Evolutionary conservation across 371 early-diverging fungal genomes (phyloP).

Genomic region (Coemansia sp.): DNA sequence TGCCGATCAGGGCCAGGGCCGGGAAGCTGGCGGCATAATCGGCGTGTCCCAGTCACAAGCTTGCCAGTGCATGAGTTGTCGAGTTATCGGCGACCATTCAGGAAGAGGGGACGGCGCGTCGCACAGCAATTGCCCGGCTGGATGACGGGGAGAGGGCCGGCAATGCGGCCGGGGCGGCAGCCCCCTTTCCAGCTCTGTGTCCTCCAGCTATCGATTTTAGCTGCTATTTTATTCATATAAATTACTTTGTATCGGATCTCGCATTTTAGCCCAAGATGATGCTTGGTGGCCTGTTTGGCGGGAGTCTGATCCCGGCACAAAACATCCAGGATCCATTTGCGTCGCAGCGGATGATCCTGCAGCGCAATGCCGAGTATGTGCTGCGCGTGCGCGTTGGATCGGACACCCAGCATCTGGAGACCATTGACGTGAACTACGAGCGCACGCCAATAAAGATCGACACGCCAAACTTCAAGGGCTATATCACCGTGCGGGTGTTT

Average conservation of each 20-base stretch:
- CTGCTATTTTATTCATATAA: neutral
- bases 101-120: no score
- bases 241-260: neutral
- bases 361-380: constrained; percentile 49
- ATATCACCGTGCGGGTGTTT: constrained; percentile 66
- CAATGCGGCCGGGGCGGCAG: no score
- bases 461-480: constrained; percentile 64
- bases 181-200: no score
- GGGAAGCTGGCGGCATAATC: neutral
- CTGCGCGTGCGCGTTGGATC: constrained; percentile 66
- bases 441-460: constrained; percentile 62
- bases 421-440: constrained; percentile 68
- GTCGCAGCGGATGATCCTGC: constrained; percentile 44
- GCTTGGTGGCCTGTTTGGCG: constrained; percentile 47
- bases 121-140: no score
- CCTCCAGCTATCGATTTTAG: neutral
- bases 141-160: no score
- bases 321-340: constrained; percentile 43
- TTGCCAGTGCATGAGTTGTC: neutral
- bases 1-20: neutral
- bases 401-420: constrained; percentile 56
- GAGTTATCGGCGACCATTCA: no score
- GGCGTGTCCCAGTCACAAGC: neutral
- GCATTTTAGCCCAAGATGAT: constrained; percentile 19
- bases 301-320: constrained; percentile 31